phyloP scores from a whole-genome alignment of 345 rosid genomes.

The Brassica rapa region DNA sequence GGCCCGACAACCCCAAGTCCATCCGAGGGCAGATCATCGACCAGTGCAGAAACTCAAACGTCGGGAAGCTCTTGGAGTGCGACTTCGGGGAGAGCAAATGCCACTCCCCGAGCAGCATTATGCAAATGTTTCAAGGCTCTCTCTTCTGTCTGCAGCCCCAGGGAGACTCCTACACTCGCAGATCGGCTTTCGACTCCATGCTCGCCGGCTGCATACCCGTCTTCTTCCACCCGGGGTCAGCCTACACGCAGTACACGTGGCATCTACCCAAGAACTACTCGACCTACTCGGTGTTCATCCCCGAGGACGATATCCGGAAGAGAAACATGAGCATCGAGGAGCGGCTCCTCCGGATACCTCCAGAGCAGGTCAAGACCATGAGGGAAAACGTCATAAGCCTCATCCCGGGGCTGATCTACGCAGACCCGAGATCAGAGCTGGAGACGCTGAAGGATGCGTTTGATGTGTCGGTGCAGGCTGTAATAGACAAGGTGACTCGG shows the following conservation, averaged over 20 bases:
- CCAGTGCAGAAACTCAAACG: conserved; percentile 61
- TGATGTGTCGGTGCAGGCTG: conserved; percentile 77
- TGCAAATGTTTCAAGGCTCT: conserved; percentile 85
- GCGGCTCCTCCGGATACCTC: conserved; percentile 63
- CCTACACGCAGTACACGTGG: conserved; percentile 89
- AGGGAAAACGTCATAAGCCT: conserved; percentile 75
- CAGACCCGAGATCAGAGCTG: conserved; percentile 73
- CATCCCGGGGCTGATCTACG: conserved; percentile 69
- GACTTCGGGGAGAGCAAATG: conserved; percentile 92
- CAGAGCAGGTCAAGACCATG: conserved; percentile 69
- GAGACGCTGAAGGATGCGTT: conserved; percentile 73
- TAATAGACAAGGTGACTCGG: conserved; percentile 75
- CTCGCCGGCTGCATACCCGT: conserved; percentile 88
- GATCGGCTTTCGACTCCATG: conserved; percentile 89
- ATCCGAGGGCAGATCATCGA: conserved; percentile 83
- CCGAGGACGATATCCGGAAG: conserved; percentile 73
- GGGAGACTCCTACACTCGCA: conserved; percentile 88
- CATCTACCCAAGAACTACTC: conserved; percentile 81
- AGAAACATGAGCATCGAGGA: conserved; percentile 77
- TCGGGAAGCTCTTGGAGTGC: conserved; percentile 73
- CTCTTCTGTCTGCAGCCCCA: conserved; percentile 87
- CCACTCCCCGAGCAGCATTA: conserved; percentile 88
- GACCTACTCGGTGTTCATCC: conserved; percentile 82
- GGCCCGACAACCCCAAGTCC: conserved; percentile 68
- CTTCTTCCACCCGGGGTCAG: conserved; percentile 94